Evolutionary conservation across 805 yeast genomes (phyloP).

Genomic region (Metschnikowia cerradonensis): DNA sequence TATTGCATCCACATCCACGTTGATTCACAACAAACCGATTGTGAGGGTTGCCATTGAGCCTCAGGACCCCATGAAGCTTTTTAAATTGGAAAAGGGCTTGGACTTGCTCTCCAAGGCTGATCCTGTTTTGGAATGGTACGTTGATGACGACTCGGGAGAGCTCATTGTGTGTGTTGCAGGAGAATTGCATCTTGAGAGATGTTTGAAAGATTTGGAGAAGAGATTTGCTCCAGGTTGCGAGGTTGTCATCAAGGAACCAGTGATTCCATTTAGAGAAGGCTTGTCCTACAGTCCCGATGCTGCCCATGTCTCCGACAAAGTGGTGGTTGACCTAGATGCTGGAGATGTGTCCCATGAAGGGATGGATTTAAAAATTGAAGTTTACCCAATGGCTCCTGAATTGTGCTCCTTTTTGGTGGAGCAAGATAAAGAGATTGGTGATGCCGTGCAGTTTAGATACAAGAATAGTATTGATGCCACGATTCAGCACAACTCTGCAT

Average conservation of each 20-base stretch:
- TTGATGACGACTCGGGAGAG: slow-evolving; percentile 85
- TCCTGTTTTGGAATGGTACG: slow-evolving; percentile 85
- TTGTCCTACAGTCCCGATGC: slow-evolving; percentile 46
- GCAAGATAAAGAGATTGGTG: slow-evolving; percentile 42
- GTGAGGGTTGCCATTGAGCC: slow-evolving; percentile 97
- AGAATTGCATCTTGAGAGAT: slow-evolving; percentile 91
- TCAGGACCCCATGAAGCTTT: slow-evolving; percentile 75
- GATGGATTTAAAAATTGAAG: slow-evolving; percentile 50
- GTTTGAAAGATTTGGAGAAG: slow-evolving; percentile 84
- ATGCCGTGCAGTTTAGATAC: slow-evolving; percentile 20
- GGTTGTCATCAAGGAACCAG: slow-evolving; percentile 82
- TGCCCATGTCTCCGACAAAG: slow-evolving; percentile 9
- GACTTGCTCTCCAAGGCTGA: slow-evolving; percentile 80
- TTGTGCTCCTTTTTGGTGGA: slow-evolving; percentile 47
- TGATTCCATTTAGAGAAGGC: slow-evolving; percentile 91
- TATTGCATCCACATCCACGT: slow-evolving; percentile 44
- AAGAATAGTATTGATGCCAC: slow-evolving; percentile 20
- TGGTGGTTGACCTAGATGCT: slow-evolving; percentile 13
- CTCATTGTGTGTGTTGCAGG: slow-evolving; percentile 94
- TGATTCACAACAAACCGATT: slow-evolving; percentile 74
- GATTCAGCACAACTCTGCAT: slow-evolving; percentile 5
- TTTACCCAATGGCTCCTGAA: slow-evolving; percentile 53
- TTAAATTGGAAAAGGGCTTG: slow-evolving; percentile 71
- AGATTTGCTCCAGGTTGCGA: slow-evolving; percentile 86
- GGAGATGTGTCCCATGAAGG: slow-evolving; percentile 14